A percentile compares a stretch with the other conserved stretches of the same genome.
Conservation (phyloP, 495 filamentous ascomycete species). For the Astrothelium subdiscretum region DNA sequence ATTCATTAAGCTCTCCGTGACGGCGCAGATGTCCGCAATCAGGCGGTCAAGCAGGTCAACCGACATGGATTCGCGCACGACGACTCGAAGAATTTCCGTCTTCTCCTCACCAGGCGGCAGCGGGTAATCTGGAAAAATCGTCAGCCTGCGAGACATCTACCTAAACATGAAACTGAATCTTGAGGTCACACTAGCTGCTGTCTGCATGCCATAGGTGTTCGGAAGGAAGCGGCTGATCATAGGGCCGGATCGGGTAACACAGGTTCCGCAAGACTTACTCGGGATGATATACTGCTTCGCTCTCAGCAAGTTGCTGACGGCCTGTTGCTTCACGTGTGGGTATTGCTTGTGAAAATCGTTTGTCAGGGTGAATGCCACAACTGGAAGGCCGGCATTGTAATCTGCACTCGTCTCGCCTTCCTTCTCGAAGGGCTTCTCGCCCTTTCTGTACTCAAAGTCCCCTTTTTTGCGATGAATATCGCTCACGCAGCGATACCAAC, state of each 20-base stretch:
- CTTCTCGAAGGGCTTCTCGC: constrained; percentile 28
- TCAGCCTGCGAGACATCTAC: neutral
- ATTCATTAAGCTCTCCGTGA: constrained; percentile 46
- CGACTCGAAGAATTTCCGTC: constrained; percentile 59
- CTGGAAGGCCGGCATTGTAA: constrained; percentile 58
- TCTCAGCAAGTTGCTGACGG: constrained; percentile 51
- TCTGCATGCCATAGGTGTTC: neutral
- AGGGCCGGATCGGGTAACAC: neutral
- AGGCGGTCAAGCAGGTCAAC: constrained; percentile 54
- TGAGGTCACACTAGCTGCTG: constrained; percentile 7
- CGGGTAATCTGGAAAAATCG: constrained; percentile 41
- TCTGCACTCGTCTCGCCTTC: constrained; percentile 43
- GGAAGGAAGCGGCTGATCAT: neutral
- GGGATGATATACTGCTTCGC: constrained; percentile 67
- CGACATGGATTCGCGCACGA: constrained; percentile 58
- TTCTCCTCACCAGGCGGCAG: constrained; percentile 51
- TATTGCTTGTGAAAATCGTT: constrained; percentile 51
- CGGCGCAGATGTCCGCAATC: constrained; percentile 42
- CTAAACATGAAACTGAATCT: neutral
- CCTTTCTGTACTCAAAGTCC: constrained; percentile 21
- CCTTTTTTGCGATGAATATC: constrained; percentile 54
- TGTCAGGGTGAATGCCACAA: constrained; percentile 56
- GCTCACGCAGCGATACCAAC: constrained; percentile 59
- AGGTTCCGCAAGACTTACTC: constrained; percentile 25
- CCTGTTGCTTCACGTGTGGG: constrained; percentile 55